Evolutionary conservation across 2,329 filamentous ascomycete genomes (phyloP).

Genomic region (Fusarium sp.): DNA sequence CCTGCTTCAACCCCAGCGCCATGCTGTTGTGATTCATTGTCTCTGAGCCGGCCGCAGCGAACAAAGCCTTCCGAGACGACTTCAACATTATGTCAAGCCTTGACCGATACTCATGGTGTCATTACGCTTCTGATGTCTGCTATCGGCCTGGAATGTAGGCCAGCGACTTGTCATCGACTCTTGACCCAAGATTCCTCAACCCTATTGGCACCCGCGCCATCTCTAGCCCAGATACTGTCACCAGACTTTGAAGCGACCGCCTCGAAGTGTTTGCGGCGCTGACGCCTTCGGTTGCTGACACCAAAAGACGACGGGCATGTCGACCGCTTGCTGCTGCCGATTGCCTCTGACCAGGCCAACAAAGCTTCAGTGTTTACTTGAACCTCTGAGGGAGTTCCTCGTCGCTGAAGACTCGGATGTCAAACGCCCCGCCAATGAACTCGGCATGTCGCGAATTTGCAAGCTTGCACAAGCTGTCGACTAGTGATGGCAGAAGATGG

Average conservation of each 20-base stretch:
- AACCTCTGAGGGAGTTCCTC: background rate
- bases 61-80: background rate
- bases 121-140: rapidly evolving
- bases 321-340: background rate
- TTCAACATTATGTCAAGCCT: background rate
- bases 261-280: background rate
- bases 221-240: background rate
- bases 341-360: background rate
- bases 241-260: background rate
- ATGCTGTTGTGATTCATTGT: background rate
- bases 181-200: background rate
- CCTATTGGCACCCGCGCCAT: rapidly evolving
- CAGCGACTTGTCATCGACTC: background rate
- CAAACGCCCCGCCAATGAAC: background rate
- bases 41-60: too few relatives aligned
- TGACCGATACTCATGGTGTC: rapidly evolving
- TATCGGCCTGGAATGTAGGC: background rate
- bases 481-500: background rate
- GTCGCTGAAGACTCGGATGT: background rate
- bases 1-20: background rate
- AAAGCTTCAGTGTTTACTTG: background rate
- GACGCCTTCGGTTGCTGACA: background rate
- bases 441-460: background rate
- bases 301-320: background rate
- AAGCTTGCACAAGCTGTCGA: background rate